Evolutionary conservation across 2,329 filamentous ascomycete genomes (phyloP).

Genomic region (Xylariales sp.): DNA sequence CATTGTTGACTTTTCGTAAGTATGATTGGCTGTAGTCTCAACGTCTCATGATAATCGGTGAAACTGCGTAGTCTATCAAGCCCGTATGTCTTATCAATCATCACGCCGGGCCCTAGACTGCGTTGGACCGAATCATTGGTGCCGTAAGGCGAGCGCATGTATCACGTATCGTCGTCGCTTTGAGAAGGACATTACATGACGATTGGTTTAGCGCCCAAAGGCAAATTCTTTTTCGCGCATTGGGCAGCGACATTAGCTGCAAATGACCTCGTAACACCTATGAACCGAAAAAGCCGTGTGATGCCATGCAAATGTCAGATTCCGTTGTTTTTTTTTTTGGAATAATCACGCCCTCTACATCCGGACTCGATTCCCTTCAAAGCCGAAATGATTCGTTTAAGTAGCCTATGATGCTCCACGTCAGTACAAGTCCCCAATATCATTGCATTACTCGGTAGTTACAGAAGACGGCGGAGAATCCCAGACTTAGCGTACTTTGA

Average conservation of each 20-base stretch:
- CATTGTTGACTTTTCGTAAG: conserved; percentile 18
- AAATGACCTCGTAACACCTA: conserved; percentile 54
- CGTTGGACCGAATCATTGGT: conserved; percentile 28
- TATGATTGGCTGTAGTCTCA: conserved; percentile 28
- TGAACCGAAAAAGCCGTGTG: conserved; percentile 54
- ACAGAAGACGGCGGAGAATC: neutral
- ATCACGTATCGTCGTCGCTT: conserved; percentile 33
- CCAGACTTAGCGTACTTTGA: conserved; percentile 77
- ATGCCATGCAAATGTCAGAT: conserved; percentile 55
- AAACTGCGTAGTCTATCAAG: conserved; percentile 16
- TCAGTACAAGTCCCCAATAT: conserved; percentile 16
- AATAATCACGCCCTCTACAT: conserved; percentile 51
- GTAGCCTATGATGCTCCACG: conserved; percentile 33
- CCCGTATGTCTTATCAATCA: conserved; percentile 17
- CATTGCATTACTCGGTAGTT: neutral
- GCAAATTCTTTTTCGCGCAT: conserved; percentile 48
- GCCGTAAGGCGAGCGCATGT: conserved; percentile 28
- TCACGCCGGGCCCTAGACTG: neutral
- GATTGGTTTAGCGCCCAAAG: conserved; percentile 46
- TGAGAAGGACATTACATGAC: conserved; percentile 11
- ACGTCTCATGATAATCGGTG: conserved; percentile 21
- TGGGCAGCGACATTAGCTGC: conserved; percentile 52
- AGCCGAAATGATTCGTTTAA: conserved; percentile 43
- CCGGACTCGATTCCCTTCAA: conserved; percentile 43
- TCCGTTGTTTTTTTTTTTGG: conserved; percentile 43